Evolutionary conservation across 129 eudicot species (phyloP), one percentile per base, ranked within the genome.

Genomic region (Ambrosia artemisiifolia): DNA sequence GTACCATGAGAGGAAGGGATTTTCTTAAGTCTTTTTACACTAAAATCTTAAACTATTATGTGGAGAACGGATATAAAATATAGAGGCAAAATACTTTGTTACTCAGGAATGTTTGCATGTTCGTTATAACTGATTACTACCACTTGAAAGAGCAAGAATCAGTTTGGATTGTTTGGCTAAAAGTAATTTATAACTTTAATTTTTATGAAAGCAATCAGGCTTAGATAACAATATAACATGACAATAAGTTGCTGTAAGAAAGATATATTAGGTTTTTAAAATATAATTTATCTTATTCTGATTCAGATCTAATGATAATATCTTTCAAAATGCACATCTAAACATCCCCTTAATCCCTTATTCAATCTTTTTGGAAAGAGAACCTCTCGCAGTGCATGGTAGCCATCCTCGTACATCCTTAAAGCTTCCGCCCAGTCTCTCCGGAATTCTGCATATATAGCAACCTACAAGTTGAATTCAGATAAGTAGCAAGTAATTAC

Each of bases 381-480:
- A 78, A 94, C 99, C 99, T 94, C 99, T 47, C 96, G 92, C 55
- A 94, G 68, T 67, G 87, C 90, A 72, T 88, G 96, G 75, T 94
- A 94, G 49, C 91, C 97, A 83, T 94, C 99, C 83, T 94, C 99
- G 12, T 94, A 94, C 55, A 86, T 62, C 79, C 82, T 88, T 68
- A 83, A 75, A 79, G 97, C 99, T 86, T 94, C 99, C 38, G 53
- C 83, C 99, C 99, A 94, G 55, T 94, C 99, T 77, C 97, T 88
- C 43, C 97, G 83, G 76, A 90, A 94, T 67, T 94, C 99, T 78
- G 99, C 99, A 83, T 88, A 90, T 66, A 94, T 87, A 77, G 99
- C 97, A 86, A 85, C 99, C 99, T 94, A 83, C 47, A 79, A 84
- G 77, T 83, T 78, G 83, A 65, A 72, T 85, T 65, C 33, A 79